These are phyloP conservation scores for Pythium grandisporangium DNA, from an alignment of 352 stramenopile species.

Conservation along the genomic window DNA sequence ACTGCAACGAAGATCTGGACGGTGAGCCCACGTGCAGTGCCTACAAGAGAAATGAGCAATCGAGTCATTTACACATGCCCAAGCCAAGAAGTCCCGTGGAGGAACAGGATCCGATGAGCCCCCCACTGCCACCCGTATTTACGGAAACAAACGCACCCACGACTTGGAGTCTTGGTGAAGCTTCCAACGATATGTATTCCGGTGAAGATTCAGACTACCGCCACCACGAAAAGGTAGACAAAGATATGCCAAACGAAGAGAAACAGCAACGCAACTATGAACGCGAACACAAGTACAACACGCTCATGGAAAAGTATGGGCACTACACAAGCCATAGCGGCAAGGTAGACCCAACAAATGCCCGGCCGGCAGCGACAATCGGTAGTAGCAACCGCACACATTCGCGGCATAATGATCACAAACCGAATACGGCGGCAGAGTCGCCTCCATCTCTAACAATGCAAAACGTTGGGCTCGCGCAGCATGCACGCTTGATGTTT, in stretches of 20 bases:
- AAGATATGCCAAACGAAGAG: background rate
- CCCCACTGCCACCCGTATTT: too few relatives aligned
- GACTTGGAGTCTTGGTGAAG: background rate
- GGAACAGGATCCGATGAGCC: background rate
- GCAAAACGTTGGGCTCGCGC: slow-evolving; percentile 23
- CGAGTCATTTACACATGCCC: too few relatives aligned
- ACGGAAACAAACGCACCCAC: too few relatives aligned
- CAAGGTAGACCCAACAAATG: slow-evolving; percentile 27
- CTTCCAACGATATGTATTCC: too few relatives aligned
- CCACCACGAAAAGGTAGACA: background rate
- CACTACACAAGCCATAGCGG: slow-evolving; percentile 61
- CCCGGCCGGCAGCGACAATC: background rate
- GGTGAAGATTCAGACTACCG: too few relatives aligned
- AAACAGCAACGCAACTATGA: slow-evolving; percentile 28
- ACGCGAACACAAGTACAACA: slow-evolving; percentile 62
- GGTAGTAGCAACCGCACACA: background rate
- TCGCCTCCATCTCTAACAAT: slow-evolving; percentile 25
- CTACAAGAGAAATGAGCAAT: too few relatives aligned
- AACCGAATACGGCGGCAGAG: background rate
- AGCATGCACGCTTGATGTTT: slow-evolving; percentile 17
- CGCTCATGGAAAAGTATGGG: slow-evolving; percentile 65
- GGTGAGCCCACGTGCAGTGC: background rate
- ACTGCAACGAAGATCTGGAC: background rate
- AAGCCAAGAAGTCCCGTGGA: too few relatives aligned
- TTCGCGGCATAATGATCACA: background rate